Base-by-base conservation (phyloP, 768 basidiomycete genomes). In the Strobilomyces echinocephalus region DNA sequence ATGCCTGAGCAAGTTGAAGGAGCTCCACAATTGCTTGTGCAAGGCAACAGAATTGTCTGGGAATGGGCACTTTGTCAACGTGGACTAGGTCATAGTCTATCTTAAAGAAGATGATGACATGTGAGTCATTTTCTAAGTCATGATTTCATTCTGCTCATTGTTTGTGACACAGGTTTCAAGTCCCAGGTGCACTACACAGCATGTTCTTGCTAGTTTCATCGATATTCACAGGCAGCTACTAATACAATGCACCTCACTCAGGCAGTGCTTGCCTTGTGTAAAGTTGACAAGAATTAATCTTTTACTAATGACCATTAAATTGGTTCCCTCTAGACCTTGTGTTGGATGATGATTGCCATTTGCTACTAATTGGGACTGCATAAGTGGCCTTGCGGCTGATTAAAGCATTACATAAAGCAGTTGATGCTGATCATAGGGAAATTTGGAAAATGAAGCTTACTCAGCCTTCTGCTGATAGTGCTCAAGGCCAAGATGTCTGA, bases 181-280 rank as follows among this genome's bases (percentile, higher is more conserved):
- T 47, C 0, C 43, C 34, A 0, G 38, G 15, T 4, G 38, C 46
- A 3, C 10, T 57, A 0, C 58, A 59, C 10, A 0, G 0, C 0
- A 24, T 59, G 4, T 59, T 53, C 8, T 53, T 50, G 0, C 57
- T 46, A 0, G 18, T 58, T 1, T 9, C 33, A 1, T 36, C 46
- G 0, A 20, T 56, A 4, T 56, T 58, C 20, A 41, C 10, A 1
- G 24, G 57, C 2, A 49, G 41, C 0, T 56, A 56, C 0, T 56
- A 56, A 8, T 58, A 45, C 36, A 0, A 52, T 58, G 45, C 54
- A 58, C 18, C 31, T 49, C 1, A 58, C 46, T 0, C 10, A 7
- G 4, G 28, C 28, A 0, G 28, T 20, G 0, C 12, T 33, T 0
- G 21, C 12, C 0, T 35, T 48, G 2, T 3, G 18, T 0, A 7